Evolutionary conservation across 805 yeast species (phyloP).

Genomic region (Brettanomyces anomalus): DNA sequence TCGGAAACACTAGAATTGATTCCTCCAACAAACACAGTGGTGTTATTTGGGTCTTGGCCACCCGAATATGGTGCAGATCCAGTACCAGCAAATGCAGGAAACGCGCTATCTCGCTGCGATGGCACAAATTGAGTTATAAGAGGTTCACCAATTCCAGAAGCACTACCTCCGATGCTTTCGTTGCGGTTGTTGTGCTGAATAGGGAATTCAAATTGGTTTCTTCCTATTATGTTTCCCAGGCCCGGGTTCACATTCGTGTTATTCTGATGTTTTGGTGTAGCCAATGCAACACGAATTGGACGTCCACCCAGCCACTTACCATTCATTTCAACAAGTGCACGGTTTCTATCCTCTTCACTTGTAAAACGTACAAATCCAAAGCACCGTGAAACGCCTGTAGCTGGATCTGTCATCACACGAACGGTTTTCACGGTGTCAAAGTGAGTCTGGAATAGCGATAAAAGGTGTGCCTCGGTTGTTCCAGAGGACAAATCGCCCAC

Average conservation of each 20-base stretch:
- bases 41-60: constrained; percentile 55
- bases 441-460: constrained; percentile 60
- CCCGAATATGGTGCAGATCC: constrained; percentile 8
- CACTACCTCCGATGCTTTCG: neutral
- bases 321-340: constrained; percentile 67
- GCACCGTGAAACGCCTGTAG: constrained; percentile 67
- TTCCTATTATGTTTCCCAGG: constrained; percentile 4
- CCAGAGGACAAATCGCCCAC: constrained; percentile 78
- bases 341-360: constrained; percentile 56
- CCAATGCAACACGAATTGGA: constrained; percentile 67
- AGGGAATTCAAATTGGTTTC: constrained; percentile 3
- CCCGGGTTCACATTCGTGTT: constrained; percentile 3
- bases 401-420: constrained; percentile 79
- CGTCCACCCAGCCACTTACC: constrained; percentile 77
- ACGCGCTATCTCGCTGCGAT: no score
- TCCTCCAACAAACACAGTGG: constrained; percentile 67
- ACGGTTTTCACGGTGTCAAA: constrained; percentile 68
- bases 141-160: neutral
- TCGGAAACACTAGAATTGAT: constrained; percentile 57
- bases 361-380: constrained; percentile 77
- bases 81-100: constrained; percentile 1
- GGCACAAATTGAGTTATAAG: neutral
- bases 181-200: neutral
- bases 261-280: constrained; percentile 55
- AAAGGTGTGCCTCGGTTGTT: constrained; percentile 71